Percentiles rank a stretch among this genome's conserved stretches.
These are phyloP conservation scores for Ganoderma meredithae DNA, from an alignment of 1,284 basidiomycete species.

Conservation along the genomic window DNA sequence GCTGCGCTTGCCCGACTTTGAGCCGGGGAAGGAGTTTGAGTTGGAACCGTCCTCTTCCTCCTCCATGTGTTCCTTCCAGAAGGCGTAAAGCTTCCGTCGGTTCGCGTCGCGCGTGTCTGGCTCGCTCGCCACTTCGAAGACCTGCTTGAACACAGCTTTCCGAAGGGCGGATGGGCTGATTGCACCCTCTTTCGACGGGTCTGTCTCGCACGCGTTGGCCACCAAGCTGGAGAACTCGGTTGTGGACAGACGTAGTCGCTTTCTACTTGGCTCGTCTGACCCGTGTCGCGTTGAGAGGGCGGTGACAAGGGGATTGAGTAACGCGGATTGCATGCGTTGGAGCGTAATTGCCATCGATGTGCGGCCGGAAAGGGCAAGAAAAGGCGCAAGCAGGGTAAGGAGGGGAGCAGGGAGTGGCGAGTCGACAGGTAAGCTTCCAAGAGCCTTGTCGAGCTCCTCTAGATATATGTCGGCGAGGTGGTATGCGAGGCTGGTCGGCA, in stretches of 20 bases:
- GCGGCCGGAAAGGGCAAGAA: slow-evolving; percentile 72
- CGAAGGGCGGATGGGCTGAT: slow-evolving; percentile 53
- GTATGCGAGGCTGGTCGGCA: slow-evolving; percentile 83
- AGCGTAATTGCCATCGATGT: slow-evolving; percentile 70
- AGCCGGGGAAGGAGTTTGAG: slow-evolving; percentile 18
- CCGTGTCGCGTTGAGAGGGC: slow-evolving; percentile 47
- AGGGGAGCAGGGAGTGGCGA: slow-evolving; percentile 61
- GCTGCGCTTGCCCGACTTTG: slow-evolving; percentile 33
- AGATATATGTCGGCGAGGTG: slow-evolving; percentile 93
- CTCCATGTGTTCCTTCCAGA: slow-evolving; percentile 73
- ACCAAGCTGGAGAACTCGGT: slow-evolving; percentile 51
- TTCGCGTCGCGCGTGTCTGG: slow-evolving; percentile 80
- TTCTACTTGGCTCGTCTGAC: slow-evolving; percentile 47
- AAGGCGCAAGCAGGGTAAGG: slow-evolving; percentile 66
- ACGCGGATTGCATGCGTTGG: slow-evolving; percentile 68
- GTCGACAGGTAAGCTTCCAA: slow-evolving; percentile 39
- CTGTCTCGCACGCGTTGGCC: slow-evolving; percentile 56
- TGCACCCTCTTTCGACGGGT: slow-evolving; percentile 48
- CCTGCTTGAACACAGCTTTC: slow-evolving; percentile 62
- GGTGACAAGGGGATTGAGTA: slow-evolving; percentile 71
- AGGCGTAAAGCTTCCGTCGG: slow-evolving; percentile 81
- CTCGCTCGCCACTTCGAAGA: slow-evolving; percentile 83
- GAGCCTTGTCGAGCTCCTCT: slow-evolving; percentile 87
- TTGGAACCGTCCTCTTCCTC: slow-evolving; percentile 46
- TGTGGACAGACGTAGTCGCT: slow-evolving; percentile 48